Base-by-base conservation (phyloP, 345 rosid species). In the Orychophragmus violaceus region DNA sequence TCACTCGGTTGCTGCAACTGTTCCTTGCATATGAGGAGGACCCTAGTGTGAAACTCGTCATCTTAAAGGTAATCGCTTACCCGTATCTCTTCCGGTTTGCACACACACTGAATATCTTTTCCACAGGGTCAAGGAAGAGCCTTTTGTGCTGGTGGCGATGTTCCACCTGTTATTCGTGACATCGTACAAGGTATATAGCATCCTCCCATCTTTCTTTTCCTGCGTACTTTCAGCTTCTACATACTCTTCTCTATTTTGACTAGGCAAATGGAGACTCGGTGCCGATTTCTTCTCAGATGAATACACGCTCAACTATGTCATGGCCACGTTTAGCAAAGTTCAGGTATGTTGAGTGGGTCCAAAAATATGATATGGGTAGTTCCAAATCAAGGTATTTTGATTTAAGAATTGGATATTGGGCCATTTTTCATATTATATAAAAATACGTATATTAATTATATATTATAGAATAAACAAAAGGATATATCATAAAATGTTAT, bases 61-160 rank as follows among this genome's bases (percentile, higher is more conserved):
- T 92, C 42, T 59, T 92, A 35, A 92, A 92, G 96, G 98, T 91
- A 50, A 59, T 22, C 19, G 21, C 2, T n/a, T 36, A 53, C 16
- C 65, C n/a, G 17, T 24, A 0, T 18, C 25, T 17, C 8, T 24
- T 42, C 36, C 17, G 10, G 18, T 41, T 54, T 28, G 27, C 23
- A 36, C 35, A 36, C 23, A 14, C 49, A 16, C 11, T 30, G 6
- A 30, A 58, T 39, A 39, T 33, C 52, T 64, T 16, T 28, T 27
- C 30, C 27, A 14, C 28, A 88, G 98, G 94, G 94, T 10, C 82
- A 78, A 28, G 96, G 98, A 69, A 82, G 87, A 80, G 85, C 95
- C 19, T 89, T 91, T 54, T 89, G 82, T 70, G 91, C 90, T 8
- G 95, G 95, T 39, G 96, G 96, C 22, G 98, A 91, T 74, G 90